phyloP scores from a whole-genome alignment of 371 early-diverging fungal genomes.

The Lichtheimia ornata region DNA sequence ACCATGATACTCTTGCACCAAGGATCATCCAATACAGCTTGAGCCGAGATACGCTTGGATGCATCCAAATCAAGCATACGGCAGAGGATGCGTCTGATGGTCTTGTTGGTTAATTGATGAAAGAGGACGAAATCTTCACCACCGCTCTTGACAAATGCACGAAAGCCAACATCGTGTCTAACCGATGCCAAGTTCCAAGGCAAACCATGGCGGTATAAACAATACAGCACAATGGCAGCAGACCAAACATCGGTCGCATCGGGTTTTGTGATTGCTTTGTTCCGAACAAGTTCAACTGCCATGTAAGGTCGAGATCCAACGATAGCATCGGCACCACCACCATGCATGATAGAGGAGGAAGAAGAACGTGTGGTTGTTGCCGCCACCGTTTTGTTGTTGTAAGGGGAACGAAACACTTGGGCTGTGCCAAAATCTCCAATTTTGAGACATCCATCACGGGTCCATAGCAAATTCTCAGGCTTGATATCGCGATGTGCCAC shows the following conservation, averaged over 20 bases:
- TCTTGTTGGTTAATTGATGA: neutral
- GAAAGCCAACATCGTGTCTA: conserved; percentile 64
- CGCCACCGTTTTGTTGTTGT: conserved; percentile 67
- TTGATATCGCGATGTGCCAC: conserved; percentile 68
- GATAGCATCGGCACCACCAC: neutral
- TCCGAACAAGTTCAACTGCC: conserved; percentile 66
- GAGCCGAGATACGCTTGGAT: conserved; percentile 51
- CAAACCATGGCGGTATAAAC: conserved; percentile 75
- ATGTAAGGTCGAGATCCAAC: conserved; percentile 86
- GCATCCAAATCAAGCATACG: conserved; percentile 43
- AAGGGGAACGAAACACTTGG: conserved; percentile 80
- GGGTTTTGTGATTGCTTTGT: conserved; percentile 46
- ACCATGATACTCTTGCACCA: conserved; percentile 47
- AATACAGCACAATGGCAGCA: conserved; percentile 77
- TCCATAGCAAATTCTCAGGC: conserved; percentile 64
- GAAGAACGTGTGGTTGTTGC: conserved; percentile 68
- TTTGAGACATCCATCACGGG: conserved; percentile 53
- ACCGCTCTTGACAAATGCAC: conserved; percentile 44
- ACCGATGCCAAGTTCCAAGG: conserved; percentile 50
- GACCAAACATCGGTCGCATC: conserved; percentile 78
- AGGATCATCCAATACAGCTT: conserved; percentile 57
- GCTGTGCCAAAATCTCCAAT: conserved; percentile 93
- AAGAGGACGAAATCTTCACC: neutral
- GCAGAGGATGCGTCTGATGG: conserved; percentile 47
- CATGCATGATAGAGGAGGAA: neutral